A percentile compares a stretch with the other conserved stretches of the same genome.
These are phyloP conservation scores for Cutaneotrichosporon arboriforme DNA, from an alignment of 1,284 basidiomycete species.

Conservation along the genomic window DNA sequence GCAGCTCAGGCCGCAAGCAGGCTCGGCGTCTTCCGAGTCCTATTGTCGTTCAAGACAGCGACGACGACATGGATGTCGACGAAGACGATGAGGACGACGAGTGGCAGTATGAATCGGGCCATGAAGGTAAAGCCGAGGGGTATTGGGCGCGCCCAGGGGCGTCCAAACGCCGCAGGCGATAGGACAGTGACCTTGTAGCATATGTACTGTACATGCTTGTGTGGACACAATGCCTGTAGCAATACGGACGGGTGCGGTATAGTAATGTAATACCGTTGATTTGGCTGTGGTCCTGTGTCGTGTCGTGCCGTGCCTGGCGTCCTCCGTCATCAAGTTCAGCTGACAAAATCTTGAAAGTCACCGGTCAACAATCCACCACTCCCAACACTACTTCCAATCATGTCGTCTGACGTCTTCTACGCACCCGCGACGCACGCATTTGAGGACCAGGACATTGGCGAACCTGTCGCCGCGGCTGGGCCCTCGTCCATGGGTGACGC, in stretches of 20 bases:
- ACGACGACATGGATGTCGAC: neutral
- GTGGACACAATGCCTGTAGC: too few species aligned
- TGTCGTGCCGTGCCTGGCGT: slow-evolving; percentile 1
- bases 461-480: slow-evolving; percentile 19
- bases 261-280: too few species aligned
- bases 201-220: too few species aligned
- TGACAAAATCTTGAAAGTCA: neutral
- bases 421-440: slow-evolving; percentile 45
- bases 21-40: neutral
- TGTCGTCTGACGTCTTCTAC: slow-evolving; percentile 37
- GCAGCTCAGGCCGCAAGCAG: neutral
- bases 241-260: too few species aligned
- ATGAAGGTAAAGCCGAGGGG: slow-evolving; percentile 18
- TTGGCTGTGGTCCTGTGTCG: neutral
- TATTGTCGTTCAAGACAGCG: neutral
- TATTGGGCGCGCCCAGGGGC: slow-evolving; percentile 7
- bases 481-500: slow-evolving; percentile 34
- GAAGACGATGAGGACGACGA: slow-evolving; percentile 12
- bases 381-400: neutral
- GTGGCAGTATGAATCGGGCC: slow-evolving; percentile 19
- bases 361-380: too few species aligned
- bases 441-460: slow-evolving; percentile 29
- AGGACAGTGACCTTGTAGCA: neutral
- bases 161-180: neutral
- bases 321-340: neutral